These are phyloP conservation scores for Yamadazyma laniorum DNA, from an alignment of 805 yeast genomes.

Conservation along the genomic window DNA sequence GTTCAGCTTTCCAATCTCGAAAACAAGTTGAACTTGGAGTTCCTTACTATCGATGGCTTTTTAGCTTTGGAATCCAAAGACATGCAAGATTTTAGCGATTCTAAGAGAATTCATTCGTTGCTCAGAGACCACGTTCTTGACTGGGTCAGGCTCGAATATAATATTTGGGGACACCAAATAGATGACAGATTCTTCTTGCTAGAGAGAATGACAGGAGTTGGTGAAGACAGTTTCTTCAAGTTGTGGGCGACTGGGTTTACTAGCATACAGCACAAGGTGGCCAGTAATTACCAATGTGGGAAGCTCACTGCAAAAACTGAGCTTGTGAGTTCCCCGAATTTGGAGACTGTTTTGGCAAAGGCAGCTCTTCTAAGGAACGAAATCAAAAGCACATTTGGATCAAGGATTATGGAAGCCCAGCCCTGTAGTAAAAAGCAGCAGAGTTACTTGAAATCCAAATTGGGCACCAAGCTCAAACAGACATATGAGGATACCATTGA, in stretches of 20 bases:
- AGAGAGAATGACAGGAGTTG: slow-evolving; percentile 2
- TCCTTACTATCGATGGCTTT: slow-evolving; percentile 41
- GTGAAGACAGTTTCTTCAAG: slow-evolving; percentile 10
- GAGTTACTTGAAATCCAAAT: slow-evolving; percentile 8
- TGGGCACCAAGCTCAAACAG: slow-evolving; percentile 6
- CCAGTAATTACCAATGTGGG: slow-evolving; percentile 21
- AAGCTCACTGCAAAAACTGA: slow-evolving; percentile 8
- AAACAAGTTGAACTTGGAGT: slow-evolving; percentile 22
- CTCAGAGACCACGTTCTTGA: background rate
- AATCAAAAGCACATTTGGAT: background rate
- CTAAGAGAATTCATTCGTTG: slow-evolving; percentile 11
- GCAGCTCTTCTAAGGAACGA: slow-evolving; percentile 16
- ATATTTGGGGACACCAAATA: slow-evolving; percentile 3
- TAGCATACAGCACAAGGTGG: slow-evolving; percentile 13
- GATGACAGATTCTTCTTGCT: slow-evolving; percentile 12
- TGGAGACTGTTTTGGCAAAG: slow-evolving; percentile 18
- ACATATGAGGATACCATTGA: slow-evolving; percentile 7
- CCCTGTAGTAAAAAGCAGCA: slow-evolving; percentile 3
- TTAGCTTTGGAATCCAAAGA: slow-evolving; percentile 20
- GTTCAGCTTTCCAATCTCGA: slow-evolving; percentile 11
- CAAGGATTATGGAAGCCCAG: background rate
- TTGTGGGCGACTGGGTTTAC: slow-evolving; percentile 16
- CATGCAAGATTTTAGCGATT: slow-evolving; percentile 10
- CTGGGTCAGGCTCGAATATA: background rate
- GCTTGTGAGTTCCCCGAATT: slow-evolving; percentile 9